These are phyloP conservation scores for Musa schizocarpa DNA, from an alignment of 176 grass and related monocot genomes.

Conservation along the genomic window DNA sequence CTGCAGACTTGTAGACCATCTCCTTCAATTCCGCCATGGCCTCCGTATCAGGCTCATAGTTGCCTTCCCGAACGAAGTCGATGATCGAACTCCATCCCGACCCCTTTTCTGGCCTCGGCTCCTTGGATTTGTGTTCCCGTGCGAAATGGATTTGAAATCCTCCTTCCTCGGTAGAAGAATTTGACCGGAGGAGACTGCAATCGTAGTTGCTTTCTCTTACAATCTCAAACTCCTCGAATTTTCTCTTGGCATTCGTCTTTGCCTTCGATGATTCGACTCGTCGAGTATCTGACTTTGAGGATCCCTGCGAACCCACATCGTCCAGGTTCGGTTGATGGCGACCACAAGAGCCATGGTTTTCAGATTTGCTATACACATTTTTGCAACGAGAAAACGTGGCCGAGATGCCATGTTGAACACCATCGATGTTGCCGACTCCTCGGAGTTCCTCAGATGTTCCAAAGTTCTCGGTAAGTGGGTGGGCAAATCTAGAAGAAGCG, in stretches of 20 bases:
- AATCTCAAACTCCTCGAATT: background rate
- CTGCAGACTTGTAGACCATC: constrained; percentile 12
- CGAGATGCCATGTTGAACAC: background rate
- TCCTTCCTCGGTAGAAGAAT: background rate
- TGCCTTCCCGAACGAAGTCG: background rate
- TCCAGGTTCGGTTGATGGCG: too few relatives aligned
- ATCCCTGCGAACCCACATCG: too few relatives aligned
- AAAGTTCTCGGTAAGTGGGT: background rate
- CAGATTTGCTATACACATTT: background rate
- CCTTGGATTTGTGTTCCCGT: background rate
- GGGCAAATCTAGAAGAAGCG: background rate
- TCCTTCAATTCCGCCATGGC: constrained; percentile 9
- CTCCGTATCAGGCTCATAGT: constrained; percentile 3
- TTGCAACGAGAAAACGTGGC: background rate
- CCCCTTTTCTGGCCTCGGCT: background rate
- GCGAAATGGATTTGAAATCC: background rate
- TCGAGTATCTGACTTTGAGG: too few relatives aligned
- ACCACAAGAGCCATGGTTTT: background rate
- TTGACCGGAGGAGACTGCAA: background rate
- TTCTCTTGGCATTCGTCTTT: background rate
- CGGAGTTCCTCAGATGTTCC: background rate
- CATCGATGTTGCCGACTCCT: background rate
- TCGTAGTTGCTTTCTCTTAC: background rate
- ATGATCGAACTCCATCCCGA: background rate
- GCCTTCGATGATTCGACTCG: too few relatives aligned